phyloP scores from a whole-genome alignment of 202 grass and related monocot species.

The Saccharum hybrid region DNA sequence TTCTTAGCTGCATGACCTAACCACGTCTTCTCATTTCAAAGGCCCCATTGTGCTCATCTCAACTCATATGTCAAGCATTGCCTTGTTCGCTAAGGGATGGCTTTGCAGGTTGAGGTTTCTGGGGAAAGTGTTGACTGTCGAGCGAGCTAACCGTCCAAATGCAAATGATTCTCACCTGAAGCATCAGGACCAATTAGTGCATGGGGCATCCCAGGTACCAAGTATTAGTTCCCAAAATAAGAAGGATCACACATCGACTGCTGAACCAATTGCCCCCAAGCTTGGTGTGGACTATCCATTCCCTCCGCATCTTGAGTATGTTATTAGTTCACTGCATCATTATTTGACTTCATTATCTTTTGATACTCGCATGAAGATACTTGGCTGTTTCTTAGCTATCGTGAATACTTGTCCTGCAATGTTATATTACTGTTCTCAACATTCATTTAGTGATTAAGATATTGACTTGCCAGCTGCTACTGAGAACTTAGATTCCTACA shows the following conservation, averaged over 20 bases:
- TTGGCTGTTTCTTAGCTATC: constrained; percentile 1
- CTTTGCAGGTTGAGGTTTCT: constrained; percentile 87
- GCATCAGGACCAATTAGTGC: constrained; percentile 42
- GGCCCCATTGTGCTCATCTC: neutral
- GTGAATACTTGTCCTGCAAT: neutral
- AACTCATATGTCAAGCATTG: constrained; percentile 9
- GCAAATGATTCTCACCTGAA: constrained; percentile 49
- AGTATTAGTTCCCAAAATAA: constrained; percentile 41
- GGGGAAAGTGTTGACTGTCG: constrained; percentile 75
- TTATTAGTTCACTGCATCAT: neutral
- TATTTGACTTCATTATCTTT: constrained; percentile 24
- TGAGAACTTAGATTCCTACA: neutral
- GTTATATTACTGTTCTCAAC: neutral
- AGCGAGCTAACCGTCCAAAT: constrained; percentile 63
- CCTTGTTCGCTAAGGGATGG: constrained; percentile 35
- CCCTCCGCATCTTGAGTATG: constrained; percentile 92
- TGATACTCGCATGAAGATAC: neutral
- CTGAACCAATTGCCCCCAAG: constrained; percentile 77
- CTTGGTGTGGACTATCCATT: constrained; percentile 93
- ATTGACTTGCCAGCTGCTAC: neutral
- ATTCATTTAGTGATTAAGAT: neutral
- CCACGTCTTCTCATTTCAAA: neutral
- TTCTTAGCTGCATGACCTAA: neutral
- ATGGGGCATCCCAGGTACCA: constrained; percentile 43
- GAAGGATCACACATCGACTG: constrained; percentile 51